These are phyloP conservation scores for Trichodelitschia bisporula DNA, from an alignment of 495 filamentous ascomycete genomes.

Conservation along the genomic window DNA sequence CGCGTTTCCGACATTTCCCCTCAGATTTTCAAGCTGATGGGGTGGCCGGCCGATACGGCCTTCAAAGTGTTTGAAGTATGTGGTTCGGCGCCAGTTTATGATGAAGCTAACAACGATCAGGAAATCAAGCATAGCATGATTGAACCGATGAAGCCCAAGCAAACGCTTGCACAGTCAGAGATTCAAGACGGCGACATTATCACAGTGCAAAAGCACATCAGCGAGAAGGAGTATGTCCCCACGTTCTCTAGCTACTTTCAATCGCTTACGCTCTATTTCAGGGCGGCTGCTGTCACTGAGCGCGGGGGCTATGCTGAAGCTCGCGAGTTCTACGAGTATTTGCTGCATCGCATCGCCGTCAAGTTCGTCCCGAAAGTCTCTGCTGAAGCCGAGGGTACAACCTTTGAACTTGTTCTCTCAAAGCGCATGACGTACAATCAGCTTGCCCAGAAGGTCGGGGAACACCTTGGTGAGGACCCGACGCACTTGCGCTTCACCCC, in stretches of 20 bases:
- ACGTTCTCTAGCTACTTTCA: neutral
- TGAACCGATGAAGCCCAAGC: conserved; percentile 75
- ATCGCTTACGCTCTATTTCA: neutral
- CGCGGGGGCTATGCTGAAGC: conserved; percentile 33
- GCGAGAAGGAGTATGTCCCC: conserved; percentile 30
- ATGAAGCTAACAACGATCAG: conserved; percentile 10
- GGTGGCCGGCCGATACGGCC: conserved; percentile 41
- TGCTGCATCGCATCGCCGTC: conserved; percentile 58
- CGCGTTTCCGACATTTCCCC: conserved; percentile 72
- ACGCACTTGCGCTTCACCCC: conserved; percentile 82
- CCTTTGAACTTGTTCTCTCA: conserved; percentile 52
- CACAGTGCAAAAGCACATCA: conserved; percentile 54
- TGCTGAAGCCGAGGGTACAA: conserved; percentile 23
- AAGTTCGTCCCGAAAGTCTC: conserved; percentile 32
- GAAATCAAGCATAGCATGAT: conserved; percentile 98
- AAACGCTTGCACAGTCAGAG: conserved; percentile 68
- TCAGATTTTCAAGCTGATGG: conserved; percentile 59
- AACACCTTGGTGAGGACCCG: conserved; percentile 48
- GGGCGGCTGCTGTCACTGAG: conserved; percentile 4
- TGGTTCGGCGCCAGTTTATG: conserved; percentile 9
- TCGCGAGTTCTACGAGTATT: conserved; percentile 72
- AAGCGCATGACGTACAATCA: conserved; percentile 81
- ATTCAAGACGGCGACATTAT: conserved; percentile 96
- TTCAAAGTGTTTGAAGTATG: conserved; percentile 55
- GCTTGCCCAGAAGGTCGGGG: conserved; percentile 63